These are phyloP conservation scores for Russula brevipes DNA, from an alignment of 768 basidiomycete genomes.

Conservation along the genomic window DNA sequence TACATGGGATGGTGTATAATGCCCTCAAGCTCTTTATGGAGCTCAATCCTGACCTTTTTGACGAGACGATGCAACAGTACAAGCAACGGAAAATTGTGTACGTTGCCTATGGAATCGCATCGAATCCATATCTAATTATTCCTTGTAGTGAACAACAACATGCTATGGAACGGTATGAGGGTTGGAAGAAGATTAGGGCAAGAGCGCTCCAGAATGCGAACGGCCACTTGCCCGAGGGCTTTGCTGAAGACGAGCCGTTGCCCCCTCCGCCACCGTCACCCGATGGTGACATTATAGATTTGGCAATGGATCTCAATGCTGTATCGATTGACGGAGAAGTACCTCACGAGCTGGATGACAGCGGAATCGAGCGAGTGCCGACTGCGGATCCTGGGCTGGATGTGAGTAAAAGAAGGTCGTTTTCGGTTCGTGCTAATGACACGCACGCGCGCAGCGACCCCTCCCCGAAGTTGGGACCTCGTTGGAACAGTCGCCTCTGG, in stretches of 20 bases:
- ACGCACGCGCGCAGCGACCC: conserved; percentile 43
- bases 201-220: conserved; percentile 66
- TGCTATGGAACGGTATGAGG: conserved; percentile 76
- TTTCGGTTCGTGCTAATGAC: conserved; percentile 20
- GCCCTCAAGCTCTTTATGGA: conserved; percentile 99
- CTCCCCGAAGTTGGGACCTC: conserved; percentile 63
- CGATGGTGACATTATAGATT: conserved; percentile 79
- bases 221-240: conserved; percentile 66
- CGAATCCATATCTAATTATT: not conserved
- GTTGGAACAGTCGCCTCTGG: conserved; percentile 45
- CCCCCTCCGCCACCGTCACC: conserved; percentile 75
- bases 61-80: conserved; percentile 89
- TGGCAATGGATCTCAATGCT: conserved; percentile 85
- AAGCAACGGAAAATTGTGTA: conserved; percentile 83
- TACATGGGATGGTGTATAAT: conserved; percentile 99
- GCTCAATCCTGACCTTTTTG: conserved; percentile 94
- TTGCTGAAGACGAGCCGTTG: conserved; percentile 59
- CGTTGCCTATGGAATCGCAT: not conserved
- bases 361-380: conserved; percentile 81
- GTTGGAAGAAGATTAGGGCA: conserved; percentile 84
- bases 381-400: conserved; percentile 88
- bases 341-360: conserved; percentile 67
- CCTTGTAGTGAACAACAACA: conserved; percentile 75
- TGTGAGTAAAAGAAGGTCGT: conserved; percentile 46
- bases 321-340: conserved; percentile 68